phyloP scores from a whole-genome alignment of 2,329 filamentous ascomycete species.

The Ophiosphaerella korrae region DNA sequence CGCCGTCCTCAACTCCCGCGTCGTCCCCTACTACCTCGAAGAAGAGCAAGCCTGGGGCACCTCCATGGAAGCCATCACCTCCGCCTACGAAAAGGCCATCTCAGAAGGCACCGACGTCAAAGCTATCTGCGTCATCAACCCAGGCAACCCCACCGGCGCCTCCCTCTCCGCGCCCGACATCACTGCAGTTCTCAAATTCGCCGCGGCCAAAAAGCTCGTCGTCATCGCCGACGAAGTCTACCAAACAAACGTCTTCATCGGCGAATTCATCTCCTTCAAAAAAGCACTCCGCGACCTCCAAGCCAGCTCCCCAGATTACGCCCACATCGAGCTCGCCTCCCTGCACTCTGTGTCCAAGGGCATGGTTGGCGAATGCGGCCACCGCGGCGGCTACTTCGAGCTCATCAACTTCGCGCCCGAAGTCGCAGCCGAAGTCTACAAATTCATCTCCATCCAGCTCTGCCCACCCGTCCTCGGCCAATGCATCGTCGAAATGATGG shows the following conservation, averaged over 20 bases:
- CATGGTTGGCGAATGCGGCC: slow-evolving; percentile 98
- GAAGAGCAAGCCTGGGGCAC: slow-evolving; percentile 88
- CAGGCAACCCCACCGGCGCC: slow-evolving; percentile 94
- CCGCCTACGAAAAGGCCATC: slow-evolving; percentile 75
- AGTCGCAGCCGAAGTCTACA: slow-evolving; percentile 95
- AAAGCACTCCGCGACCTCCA: slow-evolving; percentile 82
- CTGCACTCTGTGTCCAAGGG: slow-evolving; percentile 96
- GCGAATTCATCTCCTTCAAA: slow-evolving; percentile 96
- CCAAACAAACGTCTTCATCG: slow-evolving; percentile 97
- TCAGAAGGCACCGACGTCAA: slow-evolving; percentile 82
- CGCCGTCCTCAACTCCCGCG: slow-evolving; percentile 79
- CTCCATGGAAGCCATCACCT: slow-evolving; percentile 76
- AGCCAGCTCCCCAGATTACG: slow-evolving; percentile 70
- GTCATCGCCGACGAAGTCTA: slow-evolving; percentile 97
- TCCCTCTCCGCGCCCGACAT: slow-evolving; percentile 81
- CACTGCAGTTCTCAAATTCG: slow-evolving; percentile 82
- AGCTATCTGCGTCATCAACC: slow-evolving; percentile 96
- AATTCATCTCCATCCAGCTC: slow-evolving; percentile 96
- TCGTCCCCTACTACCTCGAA: slow-evolving; percentile 92
- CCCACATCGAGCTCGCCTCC: slow-evolving; percentile 85
- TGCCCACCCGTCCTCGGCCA: slow-evolving; percentile 95
- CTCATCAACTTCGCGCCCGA: slow-evolving; percentile 84
- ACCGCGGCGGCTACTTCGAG: slow-evolving; percentile 97
- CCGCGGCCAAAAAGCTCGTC: slow-evolving; percentile 82
- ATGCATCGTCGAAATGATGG: slow-evolving; percentile 96